A percentile compares a stretch with the other conserved stretches of the same genome.
Conservation (phyloP, 371 early-diverging fungal species). For the Saksenaea vasiformis region DNA sequence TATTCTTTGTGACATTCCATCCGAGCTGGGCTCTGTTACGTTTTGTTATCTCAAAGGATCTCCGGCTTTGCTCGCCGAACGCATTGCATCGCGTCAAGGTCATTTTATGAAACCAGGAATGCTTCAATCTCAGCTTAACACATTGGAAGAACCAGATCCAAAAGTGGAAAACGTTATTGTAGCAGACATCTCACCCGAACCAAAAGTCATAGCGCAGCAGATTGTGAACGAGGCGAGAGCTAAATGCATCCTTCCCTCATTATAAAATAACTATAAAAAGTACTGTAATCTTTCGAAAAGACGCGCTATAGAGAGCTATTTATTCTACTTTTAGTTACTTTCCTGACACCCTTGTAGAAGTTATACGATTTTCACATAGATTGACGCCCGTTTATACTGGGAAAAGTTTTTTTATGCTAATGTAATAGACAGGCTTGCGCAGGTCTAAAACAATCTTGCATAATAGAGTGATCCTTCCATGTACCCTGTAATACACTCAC, state of each 20-base stretch:
- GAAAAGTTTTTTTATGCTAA: too few relatives aligned
- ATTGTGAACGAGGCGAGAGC: slow-evolving; percentile 22
- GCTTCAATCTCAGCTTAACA: slow-evolving; percentile 61
- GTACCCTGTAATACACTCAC: too few relatives aligned
- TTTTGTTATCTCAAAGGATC: slow-evolving; percentile 66
- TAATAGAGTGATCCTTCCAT: too few relatives aligned
- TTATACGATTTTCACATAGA: too few relatives aligned
- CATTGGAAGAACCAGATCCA: slow-evolving; percentile 62
- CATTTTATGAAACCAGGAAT: slow-evolving; percentile 62
- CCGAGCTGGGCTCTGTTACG: slow-evolving; percentile 30
- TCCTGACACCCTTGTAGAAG: too few relatives aligned
- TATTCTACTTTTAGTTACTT: too few relatives aligned
- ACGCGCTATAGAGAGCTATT: too few relatives aligned
- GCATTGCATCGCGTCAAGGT: slow-evolving; percentile 46
- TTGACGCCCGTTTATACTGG: too few relatives aligned
- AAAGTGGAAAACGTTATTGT: slow-evolving; percentile 51
- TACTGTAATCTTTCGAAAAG: too few relatives aligned
- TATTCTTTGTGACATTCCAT: slow-evolving; percentile 45
- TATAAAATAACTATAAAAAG: background rate
- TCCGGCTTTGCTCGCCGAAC: slow-evolving; percentile 40
- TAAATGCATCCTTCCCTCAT: slow-evolving; percentile 1
- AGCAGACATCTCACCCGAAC: slow-evolving; percentile 27
- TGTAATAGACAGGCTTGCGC: too few relatives aligned
- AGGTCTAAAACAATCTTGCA: too few relatives aligned
- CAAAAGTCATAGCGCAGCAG: slow-evolving; percentile 18